Evolutionary conservation across 2,329 filamentous ascomycete genomes (phyloP).

Genomic region (Botrytis medusae): DNA sequence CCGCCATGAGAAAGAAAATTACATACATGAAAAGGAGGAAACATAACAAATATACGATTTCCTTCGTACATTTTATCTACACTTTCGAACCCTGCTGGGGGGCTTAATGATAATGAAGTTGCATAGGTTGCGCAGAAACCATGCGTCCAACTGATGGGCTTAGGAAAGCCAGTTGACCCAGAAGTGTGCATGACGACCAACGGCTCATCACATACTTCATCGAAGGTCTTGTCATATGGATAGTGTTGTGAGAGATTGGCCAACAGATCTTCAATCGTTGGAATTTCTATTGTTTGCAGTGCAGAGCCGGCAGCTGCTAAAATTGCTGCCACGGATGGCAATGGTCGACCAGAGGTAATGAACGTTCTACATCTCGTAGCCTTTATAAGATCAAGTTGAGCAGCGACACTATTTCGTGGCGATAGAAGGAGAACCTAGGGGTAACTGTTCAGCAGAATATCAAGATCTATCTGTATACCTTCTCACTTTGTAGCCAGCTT

Average conservation of each 20-base stretch:
- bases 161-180: conserved; percentile 23
- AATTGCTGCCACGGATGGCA: background rate
- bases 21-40: background rate
- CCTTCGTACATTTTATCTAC: background rate
- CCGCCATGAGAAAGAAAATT: background rate
- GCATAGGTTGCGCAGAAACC: background rate
- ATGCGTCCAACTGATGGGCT: conserved; percentile 17
- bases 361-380: conserved; percentile 8
- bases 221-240: conserved; percentile 29
- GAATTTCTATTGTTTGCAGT: background rate
- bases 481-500: conserved; percentile 4
- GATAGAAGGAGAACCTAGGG: conserved; percentile 6
- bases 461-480: background rate
- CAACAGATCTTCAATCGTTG: background rate
- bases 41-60: background rate
- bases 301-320: background rate
- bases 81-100: background rate
- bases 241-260: background rate
- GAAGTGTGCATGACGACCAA: conserved; percentile 25
- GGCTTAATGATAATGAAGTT: background rate
- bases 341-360: background rate
- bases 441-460: background rate
- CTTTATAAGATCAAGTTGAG: conserved; percentile 5
- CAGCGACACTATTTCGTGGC: conserved; percentile 14
- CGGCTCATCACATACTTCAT: conserved; percentile 26